Base-by-base conservation (phyloP, 768 basidiomycete genomes). In the Roridomyces roridus region DNA sequence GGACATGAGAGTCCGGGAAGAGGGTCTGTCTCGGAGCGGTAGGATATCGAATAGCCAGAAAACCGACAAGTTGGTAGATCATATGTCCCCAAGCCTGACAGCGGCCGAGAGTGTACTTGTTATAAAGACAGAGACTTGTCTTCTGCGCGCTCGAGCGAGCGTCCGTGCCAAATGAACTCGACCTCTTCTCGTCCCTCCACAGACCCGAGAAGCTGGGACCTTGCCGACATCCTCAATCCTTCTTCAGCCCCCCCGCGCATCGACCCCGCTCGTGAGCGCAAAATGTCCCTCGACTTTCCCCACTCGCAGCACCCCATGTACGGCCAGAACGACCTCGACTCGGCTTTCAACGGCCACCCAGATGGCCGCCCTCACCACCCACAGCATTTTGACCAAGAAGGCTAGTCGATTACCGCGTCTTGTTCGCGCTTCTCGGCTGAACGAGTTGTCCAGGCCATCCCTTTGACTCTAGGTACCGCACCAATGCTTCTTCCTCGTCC, bases 401-500 rank as follows among this genome's bases (percentile, higher is more conserved):
- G 56, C 51, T 11, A 5, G 34, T 34, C 5, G n/a, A n/a, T 5
- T 0, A 36, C 49, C 20, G 9, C 36, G 25, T 37, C 35, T 21
- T 18, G 6, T 26, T 28, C 24, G 37, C 9, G n/a, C n/a, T n/a
- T n/a, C n/a, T n/a, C n/a, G n/a, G n/a, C n/a, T n/a, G n/a, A n/a
- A n/a, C n/a, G n/a, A n/a, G n/a, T n/a, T n/a, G n/a, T n/a, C n/a
- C n/a, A 58, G 60, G 46, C 23, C 62, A 61, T 49, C 49, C 57
- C 23, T 68, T 65, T 52, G 64, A 53, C 47, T 55, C 65, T 18
- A 41, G 88, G 65, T 90, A 90, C 74, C 84, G 87, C 57, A 78
- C 85, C 40, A 88, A 88, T 76, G 85, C 86, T 28, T 86, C 88
- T 46, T 88, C 88, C 0, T 85, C 86, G 21, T 85, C 87, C 7